Conservation (phyloP, 2,329 filamentous ascomycete genomes). For the Monascus ruber region DNA sequence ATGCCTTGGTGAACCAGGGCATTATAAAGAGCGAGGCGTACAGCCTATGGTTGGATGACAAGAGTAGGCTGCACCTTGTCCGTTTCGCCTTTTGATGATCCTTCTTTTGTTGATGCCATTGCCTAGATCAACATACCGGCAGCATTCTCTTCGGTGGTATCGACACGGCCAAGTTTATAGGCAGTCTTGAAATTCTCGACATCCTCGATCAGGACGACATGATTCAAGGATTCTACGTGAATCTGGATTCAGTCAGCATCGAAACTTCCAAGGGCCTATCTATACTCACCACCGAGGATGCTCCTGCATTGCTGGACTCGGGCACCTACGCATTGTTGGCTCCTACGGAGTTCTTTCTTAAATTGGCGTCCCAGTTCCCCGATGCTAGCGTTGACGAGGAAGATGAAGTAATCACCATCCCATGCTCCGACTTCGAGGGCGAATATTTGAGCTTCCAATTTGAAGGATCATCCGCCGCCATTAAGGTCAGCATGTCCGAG, state of each 20-base stretch:
- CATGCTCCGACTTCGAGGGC: neutral
- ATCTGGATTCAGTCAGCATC: slow-evolving; percentile 47
- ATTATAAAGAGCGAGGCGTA: slow-evolving; percentile 55
- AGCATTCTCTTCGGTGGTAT: slow-evolving; percentile 62
- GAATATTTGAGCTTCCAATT: neutral
- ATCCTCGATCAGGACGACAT: slow-evolving; percentile 41
- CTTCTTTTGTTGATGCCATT: neutral
- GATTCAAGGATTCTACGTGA: slow-evolving; percentile 54
- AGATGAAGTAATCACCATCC: slow-evolving; percentile 11
- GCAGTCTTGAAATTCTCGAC: slow-evolving; percentile 52
- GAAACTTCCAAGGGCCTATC: slow-evolving; percentile 5
- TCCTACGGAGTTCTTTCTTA: slow-evolving; percentile 34
- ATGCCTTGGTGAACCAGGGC: slow-evolving; percentile 47
- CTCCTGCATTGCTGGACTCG: slow-evolving; percentile 51
- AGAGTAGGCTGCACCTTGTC: slow-evolving; percentile 46
- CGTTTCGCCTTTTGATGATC: neutral
- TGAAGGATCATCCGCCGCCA: slow-evolving; percentile 33
- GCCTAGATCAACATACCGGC: neutral
- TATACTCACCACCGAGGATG: slow-evolving; percentile 7
- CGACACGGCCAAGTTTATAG: slow-evolving; percentile 51
- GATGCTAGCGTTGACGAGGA: slow-evolving; percentile 32
- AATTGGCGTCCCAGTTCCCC: neutral
- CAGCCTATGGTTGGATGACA: slow-evolving; percentile 61
- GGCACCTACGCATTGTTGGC: slow-evolving; percentile 59
- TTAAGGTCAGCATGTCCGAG: slow-evolving; percentile 44